A percentile compares a stretch with the other conserved stretches of the same genome.
These are phyloP conservation scores for Emergomyces orientalis DNA, from an alignment of 2,329 filamentous ascomycete genomes.

Conservation along the genomic window DNA sequence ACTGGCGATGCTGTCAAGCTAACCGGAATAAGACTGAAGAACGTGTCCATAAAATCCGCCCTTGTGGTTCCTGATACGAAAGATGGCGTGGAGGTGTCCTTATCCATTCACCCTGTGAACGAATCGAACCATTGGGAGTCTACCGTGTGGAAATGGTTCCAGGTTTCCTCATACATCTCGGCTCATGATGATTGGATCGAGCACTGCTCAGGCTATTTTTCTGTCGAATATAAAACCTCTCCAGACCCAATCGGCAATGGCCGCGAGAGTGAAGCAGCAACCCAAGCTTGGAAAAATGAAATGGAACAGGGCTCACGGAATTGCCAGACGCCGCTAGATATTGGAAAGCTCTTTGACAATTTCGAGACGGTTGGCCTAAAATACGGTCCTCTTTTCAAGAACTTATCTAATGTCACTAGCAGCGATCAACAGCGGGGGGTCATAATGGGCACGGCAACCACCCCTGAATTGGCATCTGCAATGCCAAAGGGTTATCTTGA, in stretches of 20 bases:
- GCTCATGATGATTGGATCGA: constrained; percentile 27
- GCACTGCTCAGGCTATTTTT: constrained; percentile 28
- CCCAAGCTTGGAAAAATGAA: constrained; percentile 11
- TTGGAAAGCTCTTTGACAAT: constrained; percentile 21
- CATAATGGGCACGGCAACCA: constrained; percentile 20
- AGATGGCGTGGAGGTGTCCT: constrained; percentile 24
- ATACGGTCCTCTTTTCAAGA: constrained; percentile 27
- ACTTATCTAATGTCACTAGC: constrained; percentile 19
- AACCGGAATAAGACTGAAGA: constrained; percentile 7
- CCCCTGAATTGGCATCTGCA: constrained; percentile 22
- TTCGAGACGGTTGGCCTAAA: constrained; percentile 22
- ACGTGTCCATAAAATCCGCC: constrained; percentile 23
- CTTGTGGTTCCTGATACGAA: constrained; percentile 25
- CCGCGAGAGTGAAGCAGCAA: constrained; percentile 19
- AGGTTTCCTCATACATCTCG: constrained; percentile 24
- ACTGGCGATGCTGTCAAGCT: constrained; percentile 5
- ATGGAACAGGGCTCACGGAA: constrained; percentile 12
- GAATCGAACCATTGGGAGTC: constrained; percentile 16
- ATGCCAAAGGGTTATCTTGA: constrained; percentile 30
- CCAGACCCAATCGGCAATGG: constrained; percentile 17
- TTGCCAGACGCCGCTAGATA: constrained; percentile 20
- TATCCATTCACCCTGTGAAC: constrained; percentile 21
- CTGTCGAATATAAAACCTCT: constrained; percentile 18
- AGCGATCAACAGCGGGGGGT: constrained; percentile 16
- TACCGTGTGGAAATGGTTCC: constrained; percentile 23